Percentiles rank a stretch among this genome's conserved stretches.
Conservation (phyloP, 202 grass and related monocot genomes). For the Setaria italica region DNA sequence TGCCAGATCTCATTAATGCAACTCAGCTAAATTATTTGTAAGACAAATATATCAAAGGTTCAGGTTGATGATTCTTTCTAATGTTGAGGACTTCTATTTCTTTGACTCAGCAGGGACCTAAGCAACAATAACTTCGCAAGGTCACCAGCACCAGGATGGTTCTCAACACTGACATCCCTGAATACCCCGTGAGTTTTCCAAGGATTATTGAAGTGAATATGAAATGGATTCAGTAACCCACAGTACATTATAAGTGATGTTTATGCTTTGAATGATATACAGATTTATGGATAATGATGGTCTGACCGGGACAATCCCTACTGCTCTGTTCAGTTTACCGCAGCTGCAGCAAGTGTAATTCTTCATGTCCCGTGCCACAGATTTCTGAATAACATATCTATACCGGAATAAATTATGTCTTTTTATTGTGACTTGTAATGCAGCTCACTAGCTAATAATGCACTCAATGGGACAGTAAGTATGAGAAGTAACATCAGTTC, state of each 20-base stretch:
- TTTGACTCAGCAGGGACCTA: slow-evolving; percentile 47
- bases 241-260: not conserved
- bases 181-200: slow-evolving; percentile 49
- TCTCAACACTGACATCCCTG: slow-evolving; percentile 50
- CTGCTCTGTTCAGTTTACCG: slow-evolving; percentile 40
- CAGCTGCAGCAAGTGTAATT: slow-evolving; percentile 64
- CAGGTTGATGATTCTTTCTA: slow-evolving; percentile 3
- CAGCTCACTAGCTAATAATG: slow-evolving; percentile 52
- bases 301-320: slow-evolving; percentile 53
- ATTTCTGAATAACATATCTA: slow-evolving; percentile 10
- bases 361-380: not conserved
- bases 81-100: not conserved
- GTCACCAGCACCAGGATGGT: slow-evolving; percentile 55
- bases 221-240: slow-evolving; percentile 33
- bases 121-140: slow-evolving; percentile 53
- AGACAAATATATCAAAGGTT: slow-evolving; percentile 26
- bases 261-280: slow-evolving; percentile 24
- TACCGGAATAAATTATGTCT: not conserved
- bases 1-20: slow-evolving; percentile 56
- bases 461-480: slow-evolving; percentile 33
- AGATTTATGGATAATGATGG: slow-evolving; percentile 38
- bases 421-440: slow-evolving; percentile 35
- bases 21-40: slow-evolving; percentile 60
- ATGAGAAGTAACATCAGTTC: slow-evolving; percentile 45
- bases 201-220: slow-evolving; percentile 8